phyloP scores from a whole-genome alignment of 225 moss, liverwort and hornwort genomes.

The Anthoceros angustus region DNA sequence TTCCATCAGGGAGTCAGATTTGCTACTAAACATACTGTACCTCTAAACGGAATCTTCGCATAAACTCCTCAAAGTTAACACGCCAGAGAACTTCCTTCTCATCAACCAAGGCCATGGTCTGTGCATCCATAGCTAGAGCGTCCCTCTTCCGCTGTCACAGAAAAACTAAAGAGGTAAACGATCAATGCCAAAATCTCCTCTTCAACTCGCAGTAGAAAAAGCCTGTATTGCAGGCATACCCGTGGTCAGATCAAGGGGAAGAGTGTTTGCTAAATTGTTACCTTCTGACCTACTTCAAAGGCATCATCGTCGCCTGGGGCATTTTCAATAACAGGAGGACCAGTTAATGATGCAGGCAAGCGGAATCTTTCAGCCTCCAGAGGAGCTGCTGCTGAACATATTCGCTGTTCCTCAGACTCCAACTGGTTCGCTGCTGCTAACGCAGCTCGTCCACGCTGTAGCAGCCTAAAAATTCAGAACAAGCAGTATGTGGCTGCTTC shows the following conservation, averaged over 20 bases:
- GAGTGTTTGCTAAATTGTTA: slow-evolving; percentile 10
- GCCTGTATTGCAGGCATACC: not conserved
- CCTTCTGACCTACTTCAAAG: slow-evolving; percentile 41
- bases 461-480: slow-evolving; percentile 3
- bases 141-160: slow-evolving; percentile 58
- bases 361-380: slow-evolving; percentile 70
- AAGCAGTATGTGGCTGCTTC: not conserved
- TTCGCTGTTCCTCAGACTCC: slow-evolving; percentile 38
- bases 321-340: slow-evolving; percentile 29
- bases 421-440: slow-evolving; percentile 38
- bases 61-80: slow-evolving; percentile 62
- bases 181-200: not conserved
- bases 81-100: slow-evolving; percentile 95
- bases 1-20: not conserved
- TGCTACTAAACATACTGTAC: slow-evolving; percentile 12
- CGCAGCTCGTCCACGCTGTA: slow-evolving; percentile 55
- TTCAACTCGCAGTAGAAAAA: not conserved
- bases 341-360: slow-evolving; percentile 49
- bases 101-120: slow-evolving; percentile 69
- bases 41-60: slow-evolving; percentile 73
- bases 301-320: slow-evolving; percentile 22
- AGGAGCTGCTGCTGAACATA: slow-evolving; percentile 44
- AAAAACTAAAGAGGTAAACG: not conserved
- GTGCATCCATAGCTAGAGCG: slow-evolving; percentile 61
- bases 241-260: not conserved